Evolutionary conservation across 495 filamentous ascomycete species (phyloP).

Genomic region (Tuber umbilicatum): DNA sequence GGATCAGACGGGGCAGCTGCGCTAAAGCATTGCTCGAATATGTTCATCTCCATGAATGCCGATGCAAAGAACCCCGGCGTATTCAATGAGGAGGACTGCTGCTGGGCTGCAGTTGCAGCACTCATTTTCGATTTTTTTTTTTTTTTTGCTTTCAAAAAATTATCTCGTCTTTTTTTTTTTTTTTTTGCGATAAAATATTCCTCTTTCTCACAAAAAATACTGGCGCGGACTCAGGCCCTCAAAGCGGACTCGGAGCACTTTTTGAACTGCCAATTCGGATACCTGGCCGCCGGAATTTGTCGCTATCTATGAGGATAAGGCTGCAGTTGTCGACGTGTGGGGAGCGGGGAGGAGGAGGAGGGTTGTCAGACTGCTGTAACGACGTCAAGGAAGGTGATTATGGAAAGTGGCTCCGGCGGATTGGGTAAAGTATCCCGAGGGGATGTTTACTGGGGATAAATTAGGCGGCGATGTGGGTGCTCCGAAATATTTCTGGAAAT

Average conservation of each 20-base stretch:
- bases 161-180: background rate
- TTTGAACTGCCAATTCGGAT: background rate
- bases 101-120: slow-evolving; percentile 23
- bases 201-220: background rate
- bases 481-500: slow-evolving; percentile 6
- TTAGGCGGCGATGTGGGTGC: background rate
- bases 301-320: background rate
- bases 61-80: slow-evolving; percentile 34
- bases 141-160: background rate
- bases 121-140: slow-evolving; percentile 18
- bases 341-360: background rate
- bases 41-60: slow-evolving; percentile 33
- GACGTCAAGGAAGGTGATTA: background rate
- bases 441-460: background rate
- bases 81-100: slow-evolving; percentile 22
- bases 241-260: background rate
- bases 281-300: background rate
- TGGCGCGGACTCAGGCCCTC: background rate
- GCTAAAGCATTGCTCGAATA: slow-evolving; percentile 33
- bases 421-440: background rate
- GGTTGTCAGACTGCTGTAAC: background rate
- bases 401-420: background rate
- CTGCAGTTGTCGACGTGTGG: background rate
- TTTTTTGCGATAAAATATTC: background rate
- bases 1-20: slow-evolving; percentile 24